Percentiles rank a stretch among this genome's conserved stretches.
These are phyloP conservation scores for Fusarium palustre DNA, from an alignment of 2,329 filamentous ascomycete species.

Conservation along the genomic window DNA sequence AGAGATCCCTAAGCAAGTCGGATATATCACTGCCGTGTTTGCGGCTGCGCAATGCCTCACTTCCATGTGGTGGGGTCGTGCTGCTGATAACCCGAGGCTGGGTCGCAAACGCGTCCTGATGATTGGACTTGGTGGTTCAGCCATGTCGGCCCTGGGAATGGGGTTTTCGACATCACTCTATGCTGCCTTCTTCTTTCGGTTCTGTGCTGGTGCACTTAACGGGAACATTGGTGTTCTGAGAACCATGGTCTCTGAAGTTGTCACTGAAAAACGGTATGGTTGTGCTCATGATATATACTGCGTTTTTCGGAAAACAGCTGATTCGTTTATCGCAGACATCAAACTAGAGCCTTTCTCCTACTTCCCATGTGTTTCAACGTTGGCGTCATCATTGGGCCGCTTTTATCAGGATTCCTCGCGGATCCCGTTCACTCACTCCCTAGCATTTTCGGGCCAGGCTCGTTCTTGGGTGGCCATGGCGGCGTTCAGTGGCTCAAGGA, in stretches of 20 bases:
- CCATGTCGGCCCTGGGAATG: conserved; percentile 62
- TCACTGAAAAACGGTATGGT: conserved; percentile 27
- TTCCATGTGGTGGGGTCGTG: conserved; percentile 82
- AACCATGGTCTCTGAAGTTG: conserved; percentile 66
- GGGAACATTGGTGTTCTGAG: conserved; percentile 80
- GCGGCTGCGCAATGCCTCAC: conserved; percentile 85
- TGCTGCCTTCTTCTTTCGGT: conserved; percentile 79
- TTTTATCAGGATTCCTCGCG: conserved; percentile 76
- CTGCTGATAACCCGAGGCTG: conserved; percentile 71
- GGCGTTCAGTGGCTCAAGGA: conserved; percentile 38
- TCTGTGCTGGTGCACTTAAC: conserved; percentile 76
- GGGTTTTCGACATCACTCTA: conserved; percentile 73
- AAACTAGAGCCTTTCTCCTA: conserved; percentile 78
- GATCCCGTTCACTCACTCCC: conserved; percentile 72
- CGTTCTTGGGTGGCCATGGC: conserved; percentile 52
- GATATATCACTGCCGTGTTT: conserved; percentile 82
- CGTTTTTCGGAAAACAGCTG: not conserved
- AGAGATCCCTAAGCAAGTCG: conserved; percentile 80
- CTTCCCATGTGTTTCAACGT: conserved; percentile 81
- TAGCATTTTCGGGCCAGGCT: conserved; percentile 60
- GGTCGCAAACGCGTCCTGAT: conserved; percentile 84
- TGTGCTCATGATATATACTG: not conserved
- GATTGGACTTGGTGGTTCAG: conserved; percentile 77
- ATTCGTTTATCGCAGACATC: conserved; percentile 56
- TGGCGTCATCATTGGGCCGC: conserved; percentile 77